These are phyloP conservation scores for Oryza australiensis DNA, from an alignment of 176 grass and related monocot species.

Conservation along the genomic window DNA sequence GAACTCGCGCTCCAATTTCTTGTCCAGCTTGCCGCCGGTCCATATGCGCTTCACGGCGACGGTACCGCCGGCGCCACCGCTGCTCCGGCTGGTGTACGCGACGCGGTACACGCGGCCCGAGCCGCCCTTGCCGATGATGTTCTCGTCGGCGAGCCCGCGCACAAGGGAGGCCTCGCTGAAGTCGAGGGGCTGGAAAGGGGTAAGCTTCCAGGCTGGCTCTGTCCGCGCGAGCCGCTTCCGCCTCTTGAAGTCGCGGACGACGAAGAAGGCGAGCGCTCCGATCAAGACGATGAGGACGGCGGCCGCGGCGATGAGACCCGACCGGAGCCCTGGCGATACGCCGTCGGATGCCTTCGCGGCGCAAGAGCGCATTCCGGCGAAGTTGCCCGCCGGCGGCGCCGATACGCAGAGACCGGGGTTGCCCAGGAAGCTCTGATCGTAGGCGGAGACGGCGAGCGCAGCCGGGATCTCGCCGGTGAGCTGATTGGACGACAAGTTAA, in stretches of 20 bases:
- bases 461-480: slow-evolving; percentile 68
- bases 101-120: slow-evolving; percentile 70
- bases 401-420: slow-evolving; percentile 63
- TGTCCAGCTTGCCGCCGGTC: slow-evolving; percentile 44
- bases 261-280: slow-evolving; percentile 29
- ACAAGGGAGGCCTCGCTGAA: slow-evolving; percentile 59
- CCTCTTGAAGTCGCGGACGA: slow-evolving; percentile 44
- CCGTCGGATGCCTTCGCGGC: slow-evolving; percentile 14
- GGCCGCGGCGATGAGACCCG: slow-evolving; percentile 49
- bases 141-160: slow-evolving; percentile 68
- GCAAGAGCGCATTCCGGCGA: slow-evolving; percentile 46
- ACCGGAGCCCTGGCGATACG: slow-evolving; percentile 30
- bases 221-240: slow-evolving; percentile 35
- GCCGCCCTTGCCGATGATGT: slow-evolving; percentile 74
- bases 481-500: slow-evolving; percentile 73
- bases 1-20: slow-evolving; percentile 61
- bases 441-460: slow-evolving; percentile 27
- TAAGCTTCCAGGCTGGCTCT: slow-evolving; percentile 71
- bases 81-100: slow-evolving; percentile 27
- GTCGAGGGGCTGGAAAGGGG: slow-evolving; percentile 63
- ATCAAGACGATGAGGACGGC: slow-evolving; percentile 42
- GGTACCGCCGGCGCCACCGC: slow-evolving; percentile 10
- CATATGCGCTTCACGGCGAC: slow-evolving; percentile 88
- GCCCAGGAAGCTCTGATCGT: slow-evolving; percentile 57
- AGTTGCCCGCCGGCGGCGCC: neutral